Percentiles rank a stretch among this genome's conserved stretches.
Evolutionary conservation across 805 yeast species (phyloP).

Genomic region (Ogataea parapolymorpha): DNA sequence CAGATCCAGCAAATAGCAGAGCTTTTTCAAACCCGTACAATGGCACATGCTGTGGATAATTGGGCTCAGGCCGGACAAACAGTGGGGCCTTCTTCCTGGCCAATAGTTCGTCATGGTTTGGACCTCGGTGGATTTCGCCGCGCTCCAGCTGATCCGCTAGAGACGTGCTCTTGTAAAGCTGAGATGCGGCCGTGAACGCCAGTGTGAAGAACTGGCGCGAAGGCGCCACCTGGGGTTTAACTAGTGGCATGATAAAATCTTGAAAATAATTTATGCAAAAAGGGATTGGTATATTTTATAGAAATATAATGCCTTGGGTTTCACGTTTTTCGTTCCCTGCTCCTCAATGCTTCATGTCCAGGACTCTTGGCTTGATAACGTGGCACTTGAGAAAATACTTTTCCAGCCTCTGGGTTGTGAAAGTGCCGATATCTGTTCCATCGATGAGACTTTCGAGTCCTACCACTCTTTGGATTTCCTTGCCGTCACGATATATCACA

Average conservation of each 20-base stretch:
- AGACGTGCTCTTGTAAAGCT: slow-evolving; percentile 1
- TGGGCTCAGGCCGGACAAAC: slow-evolving; percentile 40
- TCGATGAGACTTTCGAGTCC: slow-evolving; percentile 63
- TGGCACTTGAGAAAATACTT: slow-evolving; percentile 32
- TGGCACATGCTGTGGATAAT: slow-evolving; percentile 79
- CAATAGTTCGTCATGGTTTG: slow-evolving; percentile 28
- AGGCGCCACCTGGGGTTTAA: background rate
- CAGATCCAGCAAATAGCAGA: slow-evolving; percentile 66
- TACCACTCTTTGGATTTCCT: slow-evolving; percentile 55
- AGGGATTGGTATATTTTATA: background rate
- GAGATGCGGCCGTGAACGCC: slow-evolving; percentile 13
- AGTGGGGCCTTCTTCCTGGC: slow-evolving; percentile 20
- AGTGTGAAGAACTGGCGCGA: slow-evolving; percentile 12
- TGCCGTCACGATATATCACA: slow-evolving; percentile 55
- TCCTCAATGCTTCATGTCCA: slow-evolving; percentile 21
- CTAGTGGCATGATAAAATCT: slow-evolving; percentile 8
- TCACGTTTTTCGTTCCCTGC: too few species aligned
- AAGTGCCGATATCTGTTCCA: slow-evolving; percentile 40
- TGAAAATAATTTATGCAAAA: background rate
- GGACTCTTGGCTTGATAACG: slow-evolving; percentile 35
- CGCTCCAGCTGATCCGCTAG: slow-evolving; percentile 60
- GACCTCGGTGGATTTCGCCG: slow-evolving; percentile 42
- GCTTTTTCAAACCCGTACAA: slow-evolving; percentile 58
- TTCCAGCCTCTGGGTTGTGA: slow-evolving; percentile 50
- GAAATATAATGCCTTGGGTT: background rate